A percentile compares a stretch with the other conserved stretches of the same genome.
Conservation (phyloP, 306 rosid genomes). For the barrel medic (Medicago truncatula) region DNA sequence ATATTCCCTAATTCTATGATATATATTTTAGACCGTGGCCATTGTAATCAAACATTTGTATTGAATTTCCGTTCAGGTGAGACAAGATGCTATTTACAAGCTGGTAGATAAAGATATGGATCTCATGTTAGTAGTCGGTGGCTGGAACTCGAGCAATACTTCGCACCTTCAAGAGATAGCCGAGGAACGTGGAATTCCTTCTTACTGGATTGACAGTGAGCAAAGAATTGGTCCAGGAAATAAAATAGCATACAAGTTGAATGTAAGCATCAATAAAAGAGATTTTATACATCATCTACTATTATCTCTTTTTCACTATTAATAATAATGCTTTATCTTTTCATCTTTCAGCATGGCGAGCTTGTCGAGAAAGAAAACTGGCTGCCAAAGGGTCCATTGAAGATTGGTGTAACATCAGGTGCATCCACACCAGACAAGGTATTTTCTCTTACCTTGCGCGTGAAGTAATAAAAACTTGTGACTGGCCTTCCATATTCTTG, state of each 20-base stretch:
- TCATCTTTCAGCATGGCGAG: slow-evolving; percentile 80
- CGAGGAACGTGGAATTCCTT: slow-evolving; percentile 89
- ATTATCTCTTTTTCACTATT: slow-evolving; percentile 19
- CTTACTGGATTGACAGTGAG: slow-evolving; percentile 94
- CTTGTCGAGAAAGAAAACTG: slow-evolving; percentile 91
- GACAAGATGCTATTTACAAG: slow-evolving; percentile 99
- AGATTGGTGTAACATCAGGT: slow-evolving; percentile 92
- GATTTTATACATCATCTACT: slow-evolving; percentile 8
- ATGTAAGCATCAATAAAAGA: slow-evolving; percentile 55
- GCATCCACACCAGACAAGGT: slow-evolving; percentile 99
- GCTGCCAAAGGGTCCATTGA: slow-evolving; percentile 84
- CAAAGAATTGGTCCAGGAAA: slow-evolving; percentile 97
- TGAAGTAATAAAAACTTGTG: slow-evolving; percentile 18
- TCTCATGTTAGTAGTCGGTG: slow-evolving; percentile 88
- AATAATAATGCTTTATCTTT: background rate
- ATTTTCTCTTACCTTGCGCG: slow-evolving; percentile 33
- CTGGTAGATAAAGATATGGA: slow-evolving; percentile 82
- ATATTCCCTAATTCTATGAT: too few species aligned
- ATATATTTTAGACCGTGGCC: background rate
- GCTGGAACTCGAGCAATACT: slow-evolving; percentile 98
- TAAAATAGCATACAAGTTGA: slow-evolving; percentile 77
- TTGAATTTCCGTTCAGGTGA: slow-evolving; percentile 63
- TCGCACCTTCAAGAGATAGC: slow-evolving; percentile 99
- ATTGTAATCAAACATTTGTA: slow-evolving; percentile 11
- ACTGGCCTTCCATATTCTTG: slow-evolving; percentile 11